Base-by-base conservation (phyloP, 1,284 basidiomycete species). In the Stygiomarasmius scandens region DNA sequence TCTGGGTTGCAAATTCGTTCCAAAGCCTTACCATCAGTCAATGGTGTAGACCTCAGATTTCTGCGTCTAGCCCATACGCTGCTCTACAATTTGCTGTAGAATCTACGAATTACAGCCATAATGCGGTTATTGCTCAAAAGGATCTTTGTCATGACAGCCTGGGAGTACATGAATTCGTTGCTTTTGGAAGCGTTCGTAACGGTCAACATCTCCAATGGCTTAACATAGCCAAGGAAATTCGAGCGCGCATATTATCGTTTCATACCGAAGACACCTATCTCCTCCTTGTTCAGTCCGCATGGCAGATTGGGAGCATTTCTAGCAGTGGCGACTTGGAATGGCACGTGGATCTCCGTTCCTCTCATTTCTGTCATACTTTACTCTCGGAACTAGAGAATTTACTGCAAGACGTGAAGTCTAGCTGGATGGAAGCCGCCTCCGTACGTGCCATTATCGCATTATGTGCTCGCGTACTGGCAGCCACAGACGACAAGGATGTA, bases 131-230 rank as follows among this genome's bases (percentile, higher is more conserved):
- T 12, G 70, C 69, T 3, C 41, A 59, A 14, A 71, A 74, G 49
- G 49, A 58, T 2, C 55, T 68, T 14, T 67, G 66, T 38, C 61
- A 56, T 24, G 24, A 54, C 22, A 60, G 60, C 8, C 44, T 64
- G 4, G 55, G 45, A 23, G 47, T 61, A 1, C 70, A 71, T 44
- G 71, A 74, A 38, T 70, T 64, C 50, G 55, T 65, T 3, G 66
- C 68, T 1, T 72, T 68, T 54, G 66, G 67, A 1, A 56, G 54
- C 5, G 43, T 74, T 24, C 69, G 72, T 1, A 64, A 75, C 32
- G 80, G 81, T 2, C 58, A 66, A 5, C 63, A 62, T 1, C 59
- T 83, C 0, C 82, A 83, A 49, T 83, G 81, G 81, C 61, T 77
- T 43, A 84, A 83, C 56, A 75, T 83, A 12, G 63, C 72, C 6